These are phyloP conservation scores for Mortierella polycephala DNA, from an alignment of 371 early-diverging fungal genomes.

Conservation along the genomic window DNA sequence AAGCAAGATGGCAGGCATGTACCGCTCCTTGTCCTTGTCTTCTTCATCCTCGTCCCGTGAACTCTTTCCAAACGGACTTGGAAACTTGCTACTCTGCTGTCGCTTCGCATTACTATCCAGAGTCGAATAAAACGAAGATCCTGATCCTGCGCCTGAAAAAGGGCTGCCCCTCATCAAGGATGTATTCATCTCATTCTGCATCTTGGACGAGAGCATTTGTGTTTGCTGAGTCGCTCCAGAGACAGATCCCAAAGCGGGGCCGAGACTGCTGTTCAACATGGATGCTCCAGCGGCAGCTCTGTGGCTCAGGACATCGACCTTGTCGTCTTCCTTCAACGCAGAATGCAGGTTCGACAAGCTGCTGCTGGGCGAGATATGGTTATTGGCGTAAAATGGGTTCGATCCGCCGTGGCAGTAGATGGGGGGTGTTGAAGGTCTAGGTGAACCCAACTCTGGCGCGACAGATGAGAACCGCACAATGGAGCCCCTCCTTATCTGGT, in stretches of 20 bases:
- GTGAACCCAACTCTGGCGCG: constrained; percentile 14
- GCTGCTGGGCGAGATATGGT: constrained; percentile 9
- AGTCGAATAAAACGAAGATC: constrained; percentile 19
- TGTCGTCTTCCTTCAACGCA: constrained; percentile 30
- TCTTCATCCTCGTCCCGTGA: constrained; percentile 37
- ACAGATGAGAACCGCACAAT: constrained; percentile 32
- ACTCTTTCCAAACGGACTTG: constrained; percentile 3
- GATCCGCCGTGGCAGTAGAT: constrained; percentile 21
- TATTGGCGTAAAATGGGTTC: constrained; percentile 19
- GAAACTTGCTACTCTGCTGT: constrained; percentile 12
- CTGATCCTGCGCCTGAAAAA: constrained; percentile 3
- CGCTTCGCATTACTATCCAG: constrained; percentile 13
- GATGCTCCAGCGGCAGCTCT: constrained; percentile 11
- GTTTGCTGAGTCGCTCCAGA: constrained; percentile 22
- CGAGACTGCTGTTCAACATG: constrained; percentile 39
- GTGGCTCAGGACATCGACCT: constrained; percentile 39
- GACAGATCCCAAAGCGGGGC: constrained; percentile 46
- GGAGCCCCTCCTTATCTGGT: constrained; percentile 12
- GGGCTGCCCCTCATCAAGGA: constrained; percentile 12
- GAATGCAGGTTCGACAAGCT: constrained; percentile 21
- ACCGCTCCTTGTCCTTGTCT: constrained; percentile 47
- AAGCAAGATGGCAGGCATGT: constrained; percentile 36
- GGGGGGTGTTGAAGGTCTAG: constrained; percentile 32
- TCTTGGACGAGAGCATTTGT: constrained; percentile 18
- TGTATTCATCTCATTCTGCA: constrained; percentile 17